Evolutionary conservation across 129 eudicot genomes (phyloP), one percentile per base, ranked within the genome.

Genomic region (Escallonia rubra): DNA sequence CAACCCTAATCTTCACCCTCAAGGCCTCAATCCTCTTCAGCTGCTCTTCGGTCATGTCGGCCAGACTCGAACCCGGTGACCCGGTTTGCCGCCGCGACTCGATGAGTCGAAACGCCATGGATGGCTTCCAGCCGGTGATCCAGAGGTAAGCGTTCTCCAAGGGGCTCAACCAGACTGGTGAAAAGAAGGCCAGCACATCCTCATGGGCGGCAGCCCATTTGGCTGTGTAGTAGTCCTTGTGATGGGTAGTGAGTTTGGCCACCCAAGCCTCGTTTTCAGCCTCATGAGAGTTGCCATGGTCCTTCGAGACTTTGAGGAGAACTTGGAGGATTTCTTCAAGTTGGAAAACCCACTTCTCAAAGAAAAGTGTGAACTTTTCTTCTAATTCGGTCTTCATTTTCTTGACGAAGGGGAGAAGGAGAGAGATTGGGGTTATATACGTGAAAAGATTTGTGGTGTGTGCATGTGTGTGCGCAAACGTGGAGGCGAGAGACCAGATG

Each of bases 41-140:
- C 63, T 91, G 96, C 11, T 78, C 86, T 23, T 81, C 89, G 5
- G 79, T 78, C 72, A 90, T 11, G 61, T 79, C 81, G 41, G 15
- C 44, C 45, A 80, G 49, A 48, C 82, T 74, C 7, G 65, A 3
- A 7, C 65, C 69, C 40, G 67, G 51, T 2, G 60, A 5, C 39
- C 63, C 70, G 7, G 78, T 76, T 59, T 10, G 59, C 15, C 77
- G 64, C 0, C 85, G 51, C 4, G 81, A 65, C 7, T 87, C 85
- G 1, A 88, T 63, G 1, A 91, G 79, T 15, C 78, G 76, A 60
- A 92, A 86, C 2, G 79, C 76, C 11, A 62, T 66, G 0, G 91
- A 86, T 1, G 98, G 98, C 68, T 92, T 92, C 98, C 98, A 92
- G 0, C 96, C 98, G 2, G 98, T 92, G 65, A 83, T 74, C 98